phyloP scores from a whole-genome alignment of 257 asterid species.

The Gentiana macrophylla region DNA sequence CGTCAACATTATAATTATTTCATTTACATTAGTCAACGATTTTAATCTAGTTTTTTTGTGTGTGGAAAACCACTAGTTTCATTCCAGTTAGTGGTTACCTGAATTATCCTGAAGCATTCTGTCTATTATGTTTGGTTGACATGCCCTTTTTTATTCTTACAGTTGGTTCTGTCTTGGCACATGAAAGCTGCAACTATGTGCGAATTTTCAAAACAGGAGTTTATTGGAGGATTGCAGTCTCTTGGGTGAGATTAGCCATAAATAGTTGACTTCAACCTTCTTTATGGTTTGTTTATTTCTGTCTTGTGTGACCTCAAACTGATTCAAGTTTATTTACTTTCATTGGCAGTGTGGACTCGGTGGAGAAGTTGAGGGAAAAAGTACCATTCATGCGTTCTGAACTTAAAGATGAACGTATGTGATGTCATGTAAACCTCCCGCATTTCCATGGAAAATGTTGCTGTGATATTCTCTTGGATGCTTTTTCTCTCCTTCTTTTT shows the following conservation, averaged over 20 bases:
- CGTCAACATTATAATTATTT: too few relatives aligned
- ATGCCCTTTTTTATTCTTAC: conserved; percentile 9
- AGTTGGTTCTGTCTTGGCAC: conserved; percentile 66
- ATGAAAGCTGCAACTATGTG: conserved; percentile 99
- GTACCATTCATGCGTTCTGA: conserved; percentile 89
- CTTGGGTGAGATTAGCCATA: conserved; percentile 60
- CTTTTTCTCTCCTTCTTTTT: too few relatives aligned
- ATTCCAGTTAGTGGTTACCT: background rate
- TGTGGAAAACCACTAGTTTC: background rate
- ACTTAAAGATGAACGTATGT: conserved; percentile 95
- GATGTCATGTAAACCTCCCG: conserved; percentile 5
- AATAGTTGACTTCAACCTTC: background rate
- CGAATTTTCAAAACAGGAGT: conserved; percentile 90
- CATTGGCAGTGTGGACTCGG: conserved; percentile 72
- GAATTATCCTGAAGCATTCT: too few relatives aligned
- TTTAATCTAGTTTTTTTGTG: background rate
- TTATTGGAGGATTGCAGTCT: conserved; percentile 77
- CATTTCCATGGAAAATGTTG: too few relatives aligned
- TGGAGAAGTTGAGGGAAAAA: conserved; percentile 89
- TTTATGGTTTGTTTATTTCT: conserved; percentile 1
- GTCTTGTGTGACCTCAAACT: conserved; percentile 8
- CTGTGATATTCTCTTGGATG: too few relatives aligned
- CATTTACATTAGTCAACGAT: too few relatives aligned
- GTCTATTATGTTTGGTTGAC: conserved; percentile 1
- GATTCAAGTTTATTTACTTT: conserved; percentile 10